Evolutionary conservation across 192 early-diverging fungal species (phyloP), one percentile per base, ranked within the genome.

Genomic region (Coemansia sp.): DNA sequence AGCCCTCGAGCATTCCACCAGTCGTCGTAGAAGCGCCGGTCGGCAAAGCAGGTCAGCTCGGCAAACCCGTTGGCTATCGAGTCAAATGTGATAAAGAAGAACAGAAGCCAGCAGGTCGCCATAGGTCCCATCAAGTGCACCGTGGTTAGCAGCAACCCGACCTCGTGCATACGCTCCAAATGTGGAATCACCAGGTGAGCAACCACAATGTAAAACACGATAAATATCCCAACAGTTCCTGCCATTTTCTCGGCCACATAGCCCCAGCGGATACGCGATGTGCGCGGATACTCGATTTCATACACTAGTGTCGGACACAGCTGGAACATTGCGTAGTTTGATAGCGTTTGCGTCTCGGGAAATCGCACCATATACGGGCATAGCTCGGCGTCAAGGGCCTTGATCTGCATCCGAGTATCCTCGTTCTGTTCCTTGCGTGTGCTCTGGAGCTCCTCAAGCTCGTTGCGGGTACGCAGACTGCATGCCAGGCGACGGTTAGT

Each of bases 1-100:
- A 91, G 93, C 0, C 87, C 89, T 14, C 84, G 83, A 58, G 75
- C 84, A 66, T 98, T 98, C 94, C 94, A 98, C 94, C 94, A 98
- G 75, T 98, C 96, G 64, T 96, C 93, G 81, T 97, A 98, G 83
- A 98, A 98, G 72, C 92, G 89, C 58, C 94, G 90, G 76, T 98
- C 96, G 14, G 96, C 94, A 75, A 98, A 98, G 23, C 85, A 71
- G 31, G 91, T 97, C 14, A 98, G 75, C 67, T 98, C 94, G 35
- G 94, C 96, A 83, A 98, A 98, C 26, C 87, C 91, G 72, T 97
- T 96, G 79, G 92, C 90, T 61, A 98, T 94, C 67, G 90, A 95
- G 75, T 98, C 96, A 74, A 98, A 98, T 26, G 95, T 94, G 71
- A 97, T 91, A 68, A 91, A 95, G 65, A 98, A 98, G 47, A 95